A percentile compares a stretch with the other conserved stretches of the same genome.
These are phyloP conservation scores for Dipodascopsis uninucleata DNA, from an alignment of 805 yeast genomes.

Conservation along the genomic window DNA sequence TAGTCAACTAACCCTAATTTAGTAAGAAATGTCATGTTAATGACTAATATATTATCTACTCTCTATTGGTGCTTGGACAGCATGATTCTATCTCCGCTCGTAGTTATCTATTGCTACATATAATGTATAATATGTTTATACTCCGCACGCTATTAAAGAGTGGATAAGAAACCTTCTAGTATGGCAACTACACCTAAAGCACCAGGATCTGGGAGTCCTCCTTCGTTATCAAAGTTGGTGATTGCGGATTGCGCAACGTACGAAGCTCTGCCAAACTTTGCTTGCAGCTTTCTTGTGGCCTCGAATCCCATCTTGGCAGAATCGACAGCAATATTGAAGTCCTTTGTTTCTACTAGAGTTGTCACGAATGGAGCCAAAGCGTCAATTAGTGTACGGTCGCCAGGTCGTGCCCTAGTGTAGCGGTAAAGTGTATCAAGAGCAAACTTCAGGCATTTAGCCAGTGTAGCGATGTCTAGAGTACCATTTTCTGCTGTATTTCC, in stretches of 20 bases:
- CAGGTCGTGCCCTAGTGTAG: constrained; percentile 81
- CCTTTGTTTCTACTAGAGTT: constrained; percentile 49
- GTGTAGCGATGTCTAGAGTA: constrained; percentile 28
- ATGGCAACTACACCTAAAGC: constrained; percentile 78
- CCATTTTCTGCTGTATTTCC: constrained; percentile 20
- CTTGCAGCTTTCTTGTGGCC: constrained; percentile 65
- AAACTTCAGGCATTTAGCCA: constrained; percentile 35
- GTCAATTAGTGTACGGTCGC: constrained; percentile 85
- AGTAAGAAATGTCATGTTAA: too few species aligned
- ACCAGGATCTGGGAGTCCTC: constrained; percentile 81
- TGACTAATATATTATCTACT: too few species aligned
- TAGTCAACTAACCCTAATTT: too few species aligned
- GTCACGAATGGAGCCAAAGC: constrained; percentile 83
- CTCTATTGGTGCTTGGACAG: too few species aligned
- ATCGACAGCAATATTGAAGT: constrained; percentile 59
- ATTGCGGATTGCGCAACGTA: constrained; percentile 56
- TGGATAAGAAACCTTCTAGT: constrained; percentile 48
- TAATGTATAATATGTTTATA: too few species aligned
- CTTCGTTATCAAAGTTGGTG: constrained; percentile 44
- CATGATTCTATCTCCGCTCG: too few species aligned
- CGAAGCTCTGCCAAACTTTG: constrained; percentile 89
- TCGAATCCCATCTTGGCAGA: constrained; percentile 56
- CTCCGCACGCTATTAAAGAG: too few species aligned
- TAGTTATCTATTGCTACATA: too few species aligned
- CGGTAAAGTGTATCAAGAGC: constrained; percentile 74